Base-by-base conservation (phyloP, 2,329 filamentous ascomycete species). In the Seiridium unicorne region DNA sequence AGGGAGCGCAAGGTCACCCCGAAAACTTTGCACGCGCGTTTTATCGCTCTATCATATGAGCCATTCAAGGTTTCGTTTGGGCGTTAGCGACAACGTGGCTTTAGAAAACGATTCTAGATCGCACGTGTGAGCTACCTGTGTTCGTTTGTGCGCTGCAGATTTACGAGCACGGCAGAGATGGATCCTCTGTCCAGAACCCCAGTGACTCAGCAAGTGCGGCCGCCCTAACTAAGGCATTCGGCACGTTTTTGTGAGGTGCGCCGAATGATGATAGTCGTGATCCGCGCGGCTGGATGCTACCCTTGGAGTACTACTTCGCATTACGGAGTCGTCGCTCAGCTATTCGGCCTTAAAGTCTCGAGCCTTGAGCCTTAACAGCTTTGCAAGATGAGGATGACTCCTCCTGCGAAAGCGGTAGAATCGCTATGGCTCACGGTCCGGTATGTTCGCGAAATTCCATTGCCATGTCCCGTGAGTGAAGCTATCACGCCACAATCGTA, bases 401-500 rank as follows among this genome's bases (percentile, higher is more conserved):
- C 18, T 26, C 18, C 18, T 26, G 18, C 18, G 18, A 26, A 26
- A 26, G 18, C 18, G 18, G 18, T 2, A 26, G 18, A 26, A 26
- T 26, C 18, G 18, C 18, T 26, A 26, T 26, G 18, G 34, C 32
- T 35, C 9, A 10, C 35, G 34, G 51, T 32, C 51, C 42, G 31
- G 51, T 44, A 36, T 55, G 51, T 18, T 44, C 8, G 35, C 38
- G 18, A 44, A 13, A 44, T 44, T 44, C 44, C 38, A 6, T 18
- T 42, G 6, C 34, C 26, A 11, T n/a, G 34, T 38, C 44, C 32
- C 40, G 44, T 57, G 44, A 36, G 32, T 42, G 42, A 35, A 36
- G 32, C 47, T 57, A 42, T 61, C 59, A 61, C 47, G 59, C 59
- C 59, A 61, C 55, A 36, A 57, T 61, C 54, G 44, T 40, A 42